Evolutionary conservation across 352 stramenopile species (phyloP).

Genomic region (Phytophthora cactorum): DNA sequence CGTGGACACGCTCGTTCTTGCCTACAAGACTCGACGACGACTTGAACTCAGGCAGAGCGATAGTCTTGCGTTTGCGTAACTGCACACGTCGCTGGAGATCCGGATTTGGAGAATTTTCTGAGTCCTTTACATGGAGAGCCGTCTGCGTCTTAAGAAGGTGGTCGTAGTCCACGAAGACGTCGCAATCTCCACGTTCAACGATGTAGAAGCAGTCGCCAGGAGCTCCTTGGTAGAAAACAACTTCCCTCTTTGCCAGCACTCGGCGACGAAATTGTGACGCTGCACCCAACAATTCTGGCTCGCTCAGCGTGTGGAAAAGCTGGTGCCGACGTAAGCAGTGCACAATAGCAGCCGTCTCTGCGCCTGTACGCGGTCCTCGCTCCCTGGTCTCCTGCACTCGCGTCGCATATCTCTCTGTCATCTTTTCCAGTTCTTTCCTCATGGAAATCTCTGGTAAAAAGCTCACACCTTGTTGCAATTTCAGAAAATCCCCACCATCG

Average conservation of each 20-base stretch:
- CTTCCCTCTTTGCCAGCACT: constrained; percentile 59
- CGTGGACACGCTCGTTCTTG: constrained; percentile 72
- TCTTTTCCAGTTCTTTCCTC: constrained; percentile 42
- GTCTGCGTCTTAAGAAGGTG: constrained; percentile 56
- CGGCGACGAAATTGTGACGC: constrained; percentile 67
- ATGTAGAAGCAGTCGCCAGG: constrained; percentile 85
- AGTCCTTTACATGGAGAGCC: constrained; percentile 24
- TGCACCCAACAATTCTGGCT: constrained; percentile 65
- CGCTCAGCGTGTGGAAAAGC: constrained; percentile 81
- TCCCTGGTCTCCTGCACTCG: constrained; percentile 40
- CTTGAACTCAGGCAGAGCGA: constrained; percentile 74
- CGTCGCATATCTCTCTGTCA: constrained; percentile 35
- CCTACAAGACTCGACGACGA: constrained; percentile 64
- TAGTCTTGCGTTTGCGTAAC: constrained; percentile 72
- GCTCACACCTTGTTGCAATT: constrained; percentile 76
- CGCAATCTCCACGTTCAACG: constrained; percentile 75
- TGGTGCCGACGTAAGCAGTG: constrained; percentile 76
- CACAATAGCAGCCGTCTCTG: constrained; percentile 61
- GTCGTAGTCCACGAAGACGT: constrained; percentile 88
- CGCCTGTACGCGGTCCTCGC: constrained; percentile 35
- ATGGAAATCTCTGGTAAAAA: constrained; percentile 80
- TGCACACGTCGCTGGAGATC: constrained; percentile 24
- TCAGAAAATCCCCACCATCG: constrained; percentile 67
- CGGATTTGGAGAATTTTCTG: constrained; percentile 17
- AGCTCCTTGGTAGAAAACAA: constrained; percentile 87